phyloP scores from a whole-genome alignment of 2,329 filamentous ascomycete species.

The Colletotrichum costaricense region DNA sequence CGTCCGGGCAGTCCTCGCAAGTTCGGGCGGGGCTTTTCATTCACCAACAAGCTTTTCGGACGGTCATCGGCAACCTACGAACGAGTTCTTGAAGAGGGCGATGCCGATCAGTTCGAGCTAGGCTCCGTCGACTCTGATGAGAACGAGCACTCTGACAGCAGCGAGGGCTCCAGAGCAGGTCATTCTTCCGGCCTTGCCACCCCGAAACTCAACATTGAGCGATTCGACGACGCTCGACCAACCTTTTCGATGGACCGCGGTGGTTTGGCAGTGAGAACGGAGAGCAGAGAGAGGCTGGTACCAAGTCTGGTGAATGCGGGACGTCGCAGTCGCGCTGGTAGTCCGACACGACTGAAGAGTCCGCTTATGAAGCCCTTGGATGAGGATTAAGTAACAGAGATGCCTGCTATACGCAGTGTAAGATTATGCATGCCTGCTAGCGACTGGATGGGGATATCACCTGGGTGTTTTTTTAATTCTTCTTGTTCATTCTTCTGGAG shows the following conservation, averaged over 20 bases:
- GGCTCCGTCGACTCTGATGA: conserved; percentile 73
- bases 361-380: conserved; percentile 62
- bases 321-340: conserved; percentile 66
- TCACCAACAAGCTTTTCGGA: conserved; percentile 75
- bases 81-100: conserved; percentile 85
- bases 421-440: conserved; percentile 7
- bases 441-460: not conserved
- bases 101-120: conserved; percentile 82
- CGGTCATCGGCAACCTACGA: conserved; percentile 75
- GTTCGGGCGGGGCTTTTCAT: conserved; percentile 58
- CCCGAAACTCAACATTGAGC: conserved; percentile 67
- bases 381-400: conserved; percentile 39
- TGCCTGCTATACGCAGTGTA: conserved; percentile 7
- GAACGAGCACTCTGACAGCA: conserved; percentile 72
- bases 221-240: conserved; percentile 57
- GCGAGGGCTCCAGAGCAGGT: conserved; percentile 65
- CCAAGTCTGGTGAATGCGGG: conserved; percentile 67
- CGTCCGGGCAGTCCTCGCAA: conserved; percentile 60
- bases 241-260: conserved; percentile 69
- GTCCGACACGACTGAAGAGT: conserved; percentile 70
- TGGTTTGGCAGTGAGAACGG: conserved; percentile 83
- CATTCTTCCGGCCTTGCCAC: conserved; percentile 76
- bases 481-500: not conserved
- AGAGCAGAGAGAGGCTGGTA: conserved; percentile 83
- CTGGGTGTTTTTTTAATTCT: not conserved